These are phyloP conservation scores for Kurtzmaniella fragi DNA, from an alignment of 805 yeast species.

Conservation along the genomic window DNA sequence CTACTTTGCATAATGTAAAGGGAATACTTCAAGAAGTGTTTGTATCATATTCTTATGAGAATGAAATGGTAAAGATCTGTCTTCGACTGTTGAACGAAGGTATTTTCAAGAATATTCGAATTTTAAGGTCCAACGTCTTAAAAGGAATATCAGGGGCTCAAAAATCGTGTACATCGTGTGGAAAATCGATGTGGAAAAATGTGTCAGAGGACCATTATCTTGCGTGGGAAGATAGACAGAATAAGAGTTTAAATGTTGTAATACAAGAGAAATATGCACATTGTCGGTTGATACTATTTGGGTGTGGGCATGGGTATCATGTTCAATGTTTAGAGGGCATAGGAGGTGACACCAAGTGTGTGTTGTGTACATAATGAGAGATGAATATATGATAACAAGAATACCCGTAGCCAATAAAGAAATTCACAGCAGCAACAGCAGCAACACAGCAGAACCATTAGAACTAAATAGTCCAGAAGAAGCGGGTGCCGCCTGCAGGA, in stretches of 20 bases:
- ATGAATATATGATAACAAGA: no score
- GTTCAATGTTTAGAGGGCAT: conserved; percentile 48
- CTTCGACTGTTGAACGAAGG: conserved; percentile 53
- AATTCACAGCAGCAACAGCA: no score
- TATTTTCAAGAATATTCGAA: conserved; percentile 42
- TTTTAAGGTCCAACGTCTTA: conserved; percentile 35
- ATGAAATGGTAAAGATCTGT: conserved; percentile 46
- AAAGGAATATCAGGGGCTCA: conserved; percentile 57
- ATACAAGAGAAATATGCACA: conserved; percentile 9
- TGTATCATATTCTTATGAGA: conserved; percentile 60
- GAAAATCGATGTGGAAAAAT: conserved; percentile 66
- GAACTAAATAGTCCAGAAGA: no score
- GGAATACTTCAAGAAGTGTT: conserved; percentile 59
- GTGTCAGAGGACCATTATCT: conserved; percentile 44
- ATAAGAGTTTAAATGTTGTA: conserved; percentile 4
- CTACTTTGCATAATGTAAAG: conserved; percentile 57
- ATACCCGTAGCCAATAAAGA: no score
- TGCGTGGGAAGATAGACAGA: conserved; percentile 51
- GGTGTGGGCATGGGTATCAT: conserved; percentile 67
- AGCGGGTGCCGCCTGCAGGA: no score
- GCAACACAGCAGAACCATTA: no score
- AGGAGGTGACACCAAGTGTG: conserved; percentile 6
- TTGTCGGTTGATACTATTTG: conserved; percentile 47
- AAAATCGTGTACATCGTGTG: conserved; percentile 71
- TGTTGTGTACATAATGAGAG: no score